A percentile compares a stretch with the other conserved stretches of the same genome.
These are phyloP conservation scores for Avicennia marina DNA, from an alignment of 257 asterid genomes.

Conservation along the genomic window DNA sequence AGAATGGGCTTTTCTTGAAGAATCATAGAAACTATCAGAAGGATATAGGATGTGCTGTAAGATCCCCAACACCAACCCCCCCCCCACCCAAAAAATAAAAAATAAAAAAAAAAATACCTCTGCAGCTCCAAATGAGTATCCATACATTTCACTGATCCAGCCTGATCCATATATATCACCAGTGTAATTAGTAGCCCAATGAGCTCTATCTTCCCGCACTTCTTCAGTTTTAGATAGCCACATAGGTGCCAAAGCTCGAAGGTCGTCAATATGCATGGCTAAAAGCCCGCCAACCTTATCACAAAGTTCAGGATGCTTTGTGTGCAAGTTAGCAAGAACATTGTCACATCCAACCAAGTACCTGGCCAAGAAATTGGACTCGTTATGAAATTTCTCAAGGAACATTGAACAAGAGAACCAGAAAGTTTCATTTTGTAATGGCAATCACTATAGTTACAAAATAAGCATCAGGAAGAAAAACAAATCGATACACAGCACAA, in stretches of 20 bases:
- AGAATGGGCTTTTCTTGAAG: too few species aligned
- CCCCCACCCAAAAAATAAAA: too few species aligned
- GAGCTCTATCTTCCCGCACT: slow-evolving; percentile 80
- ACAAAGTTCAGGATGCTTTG: slow-evolving; percentile 84
- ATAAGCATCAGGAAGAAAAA: too few species aligned
- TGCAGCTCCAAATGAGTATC: slow-evolving; percentile 97
- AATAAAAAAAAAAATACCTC: slow-evolving; percentile 77
- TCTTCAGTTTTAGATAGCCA: slow-evolving; percentile 95
- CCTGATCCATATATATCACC: slow-evolving; percentile 89
- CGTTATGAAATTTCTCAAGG: neutral
- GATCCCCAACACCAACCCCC: too few species aligned
- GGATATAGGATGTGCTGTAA: too few species aligned
- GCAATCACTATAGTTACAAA: too few species aligned
- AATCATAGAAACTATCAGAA: too few species aligned
- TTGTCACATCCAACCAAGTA: slow-evolving; percentile 92
- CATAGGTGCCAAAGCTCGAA: slow-evolving; percentile 83
- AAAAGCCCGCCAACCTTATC: slow-evolving; percentile 97
- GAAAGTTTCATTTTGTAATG: too few species aligned
- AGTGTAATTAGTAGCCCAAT: slow-evolving; percentile 84
- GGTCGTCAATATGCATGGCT: slow-evolving; percentile 96
- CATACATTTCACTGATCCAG: slow-evolving; percentile 99
- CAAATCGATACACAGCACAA: too few species aligned
- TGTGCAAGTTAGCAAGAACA: slow-evolving; percentile 78
- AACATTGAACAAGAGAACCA: neutral
- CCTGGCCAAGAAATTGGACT: slow-evolving; percentile 35